Conservation (phyloP, 805 yeast genomes). For the Cyberlindnera euphorbiae region DNA sequence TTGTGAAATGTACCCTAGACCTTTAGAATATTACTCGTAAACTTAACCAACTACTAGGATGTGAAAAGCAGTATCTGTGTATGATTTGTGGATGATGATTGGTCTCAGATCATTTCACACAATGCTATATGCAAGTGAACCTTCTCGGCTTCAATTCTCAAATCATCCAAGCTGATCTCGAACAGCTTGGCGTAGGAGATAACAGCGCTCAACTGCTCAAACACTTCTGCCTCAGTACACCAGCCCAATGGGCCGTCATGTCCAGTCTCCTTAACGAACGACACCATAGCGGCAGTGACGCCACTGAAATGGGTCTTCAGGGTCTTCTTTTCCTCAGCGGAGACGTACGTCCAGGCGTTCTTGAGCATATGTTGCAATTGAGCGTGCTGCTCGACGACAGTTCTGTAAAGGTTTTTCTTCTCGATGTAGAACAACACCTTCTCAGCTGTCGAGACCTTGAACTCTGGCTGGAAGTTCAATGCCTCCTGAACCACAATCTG, state of each 20-base stretch:
- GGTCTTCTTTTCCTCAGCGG: not conserved
- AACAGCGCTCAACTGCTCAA: conserved; percentile 10
- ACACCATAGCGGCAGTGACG: not conserved
- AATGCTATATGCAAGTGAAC: conserved; percentile 8
- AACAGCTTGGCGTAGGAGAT: conserved; percentile 3
- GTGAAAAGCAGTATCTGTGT: no score
- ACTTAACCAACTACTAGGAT: no score
- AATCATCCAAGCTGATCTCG: not conserved
- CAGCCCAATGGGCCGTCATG: conserved; percentile 19
- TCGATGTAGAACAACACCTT: conserved; percentile 60
- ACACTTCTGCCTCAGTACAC: conserved; percentile 21
- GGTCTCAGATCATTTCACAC: no score
- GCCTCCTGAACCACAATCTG: conserved; percentile 13
- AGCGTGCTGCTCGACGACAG: conserved; percentile 33
- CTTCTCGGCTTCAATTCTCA: not conserved
- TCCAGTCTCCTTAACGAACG: conserved; percentile 5
- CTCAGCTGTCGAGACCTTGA: conserved; percentile 18
- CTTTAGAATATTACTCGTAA: no score
- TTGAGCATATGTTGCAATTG: conserved; percentile 23
- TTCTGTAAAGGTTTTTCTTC: conserved; percentile 60
- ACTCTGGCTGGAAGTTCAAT: conserved; percentile 16
- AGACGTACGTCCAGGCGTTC: conserved; percentile 4
- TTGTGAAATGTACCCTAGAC: no score
- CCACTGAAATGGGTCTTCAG: conserved; percentile 2
- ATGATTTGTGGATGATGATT: no score